Evolutionary conservation across 148 eudicot genomes (phyloP).

Genomic region (Rhododendron mucronatum): DNA sequence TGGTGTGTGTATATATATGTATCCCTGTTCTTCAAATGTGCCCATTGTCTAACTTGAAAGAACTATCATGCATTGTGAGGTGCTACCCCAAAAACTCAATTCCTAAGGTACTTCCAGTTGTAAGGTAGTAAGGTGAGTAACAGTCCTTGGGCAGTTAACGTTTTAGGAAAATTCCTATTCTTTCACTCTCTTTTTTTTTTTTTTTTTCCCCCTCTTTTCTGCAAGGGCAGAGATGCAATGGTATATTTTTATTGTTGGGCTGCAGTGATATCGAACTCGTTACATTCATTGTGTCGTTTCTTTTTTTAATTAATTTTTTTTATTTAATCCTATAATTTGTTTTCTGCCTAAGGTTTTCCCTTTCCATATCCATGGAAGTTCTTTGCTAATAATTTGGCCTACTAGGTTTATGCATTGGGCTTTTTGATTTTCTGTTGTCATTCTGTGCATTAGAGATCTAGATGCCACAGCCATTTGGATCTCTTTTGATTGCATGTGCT

Average conservation of each 20-base stretch:
- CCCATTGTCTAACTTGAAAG: neutral
- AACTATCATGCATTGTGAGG: neutral
- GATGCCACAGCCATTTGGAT: neutral
- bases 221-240: neutral
- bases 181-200: too few species aligned
- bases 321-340: neutral
- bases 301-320: neutral
- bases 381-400: neutral
- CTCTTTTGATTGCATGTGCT: neutral
- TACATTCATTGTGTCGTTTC: neutral
- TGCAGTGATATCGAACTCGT: neutral
- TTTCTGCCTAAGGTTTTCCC: neutral
- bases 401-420: neutral
- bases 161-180: neutral
- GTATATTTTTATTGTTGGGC: neutral
- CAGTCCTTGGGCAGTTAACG: neutral
- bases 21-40: neutral
- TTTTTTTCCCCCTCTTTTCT: neutral
- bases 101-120: neutral
- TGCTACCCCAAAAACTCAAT: neutral
- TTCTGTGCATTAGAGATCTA: neutral
- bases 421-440: neutral
- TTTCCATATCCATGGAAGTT: neutral
- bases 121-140: neutral
- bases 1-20: neutral